Percentiles rank a stretch among this genome's conserved stretches.
Conservation (phyloP, 352 stramenopile genomes). For the Peronosclerospora sorghi region DNA sequence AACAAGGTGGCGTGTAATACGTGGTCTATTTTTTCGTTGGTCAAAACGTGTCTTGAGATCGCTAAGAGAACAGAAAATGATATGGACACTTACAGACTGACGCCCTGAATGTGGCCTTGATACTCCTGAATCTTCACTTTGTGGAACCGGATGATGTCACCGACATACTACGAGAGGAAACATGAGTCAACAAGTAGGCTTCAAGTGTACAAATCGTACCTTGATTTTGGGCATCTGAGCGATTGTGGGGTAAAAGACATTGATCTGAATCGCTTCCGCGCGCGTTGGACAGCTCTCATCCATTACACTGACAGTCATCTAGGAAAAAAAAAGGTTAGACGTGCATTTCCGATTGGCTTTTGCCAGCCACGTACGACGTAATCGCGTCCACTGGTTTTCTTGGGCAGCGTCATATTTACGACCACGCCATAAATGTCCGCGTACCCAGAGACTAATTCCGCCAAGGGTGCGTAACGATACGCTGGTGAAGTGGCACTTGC, state of each 20-base stretch:
- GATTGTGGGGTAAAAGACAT: conserved; percentile 53
- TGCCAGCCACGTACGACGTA: conserved; percentile 41
- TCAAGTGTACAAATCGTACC: too few relatives aligned
- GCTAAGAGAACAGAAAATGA: too few relatives aligned
- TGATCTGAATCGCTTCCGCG: conserved; percentile 43
- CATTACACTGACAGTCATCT: conserved; percentile 65
- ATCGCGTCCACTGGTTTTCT: conserved; percentile 44
- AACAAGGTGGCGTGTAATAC: conserved; percentile 46
- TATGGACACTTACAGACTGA: conserved; percentile 46
- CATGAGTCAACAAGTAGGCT: too few relatives aligned
- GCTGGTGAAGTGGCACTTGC: conserved; percentile 13
- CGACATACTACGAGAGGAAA: conserved; percentile 32
- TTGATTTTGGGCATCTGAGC: conserved; percentile 50
- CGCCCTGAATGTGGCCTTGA: conserved; percentile 40
- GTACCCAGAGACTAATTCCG: conserved; percentile 42
- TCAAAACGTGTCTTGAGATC: too few relatives aligned
- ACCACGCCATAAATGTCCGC: conserved; percentile 61
- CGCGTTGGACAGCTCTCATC: conserved; percentile 51
- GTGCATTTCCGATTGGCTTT: too few relatives aligned
- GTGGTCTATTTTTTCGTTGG: conserved; percentile 10
- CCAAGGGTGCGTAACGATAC: conserved; percentile 52
- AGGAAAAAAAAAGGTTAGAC: not conserved
- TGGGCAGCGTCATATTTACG: conserved; percentile 63
- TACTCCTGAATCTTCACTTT: conserved; percentile 60
- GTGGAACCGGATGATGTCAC: conserved; percentile 74